phyloP scores from a whole-genome alignment of 2,329 filamentous ascomycete genomes.

The Mollisia scopiformis region DNA sequence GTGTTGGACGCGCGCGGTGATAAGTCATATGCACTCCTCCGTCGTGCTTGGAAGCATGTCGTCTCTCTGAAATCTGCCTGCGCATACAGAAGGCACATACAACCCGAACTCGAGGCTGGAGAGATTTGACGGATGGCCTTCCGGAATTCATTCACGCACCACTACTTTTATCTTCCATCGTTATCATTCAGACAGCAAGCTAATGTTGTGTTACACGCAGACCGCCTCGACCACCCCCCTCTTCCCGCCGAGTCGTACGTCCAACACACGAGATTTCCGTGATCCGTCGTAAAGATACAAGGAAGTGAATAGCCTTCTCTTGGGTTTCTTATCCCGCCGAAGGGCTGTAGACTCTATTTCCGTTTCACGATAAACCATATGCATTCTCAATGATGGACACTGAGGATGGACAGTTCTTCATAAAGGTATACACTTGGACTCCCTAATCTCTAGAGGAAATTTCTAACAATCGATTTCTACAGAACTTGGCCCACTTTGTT shows the following conservation, averaged over 20 bases:
- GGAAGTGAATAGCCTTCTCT: conserved; percentile 27
- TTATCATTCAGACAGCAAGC: conserved; percentile 14
- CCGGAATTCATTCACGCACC: not conserved
- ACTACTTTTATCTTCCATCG: conserved; percentile 3
- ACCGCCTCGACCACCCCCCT: conserved; percentile 23
- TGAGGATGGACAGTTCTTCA: conserved; percentile 87
- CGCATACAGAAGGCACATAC: too few species aligned
- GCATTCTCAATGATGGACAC: conserved; percentile 60
- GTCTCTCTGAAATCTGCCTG: conserved; percentile 6
- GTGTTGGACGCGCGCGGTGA: conserved; percentile 5
- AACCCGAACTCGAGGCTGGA: conserved; percentile 5
- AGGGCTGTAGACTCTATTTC: conserved; percentile 27
- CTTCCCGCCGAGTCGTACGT: conserved; percentile 27
- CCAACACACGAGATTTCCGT: conserved; percentile 18
- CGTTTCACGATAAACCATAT: conserved; percentile 39
- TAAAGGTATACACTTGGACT: conserved; percentile 64
- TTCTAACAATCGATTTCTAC: conserved; percentile 30
- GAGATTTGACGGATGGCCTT: conserved; percentile 1
- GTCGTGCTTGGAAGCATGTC: conserved; percentile 7
- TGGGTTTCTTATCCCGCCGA: conserved; percentile 22
- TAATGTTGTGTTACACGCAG: conserved; percentile 32
- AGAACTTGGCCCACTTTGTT: conserved; percentile 96
- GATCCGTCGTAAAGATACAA: conserved; percentile 27
- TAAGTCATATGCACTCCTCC: conserved; percentile 20
- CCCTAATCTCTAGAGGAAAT: not conserved